Conservation (phyloP, 148 eudicot species). For the Rhododendron mucronatum region DNA sequence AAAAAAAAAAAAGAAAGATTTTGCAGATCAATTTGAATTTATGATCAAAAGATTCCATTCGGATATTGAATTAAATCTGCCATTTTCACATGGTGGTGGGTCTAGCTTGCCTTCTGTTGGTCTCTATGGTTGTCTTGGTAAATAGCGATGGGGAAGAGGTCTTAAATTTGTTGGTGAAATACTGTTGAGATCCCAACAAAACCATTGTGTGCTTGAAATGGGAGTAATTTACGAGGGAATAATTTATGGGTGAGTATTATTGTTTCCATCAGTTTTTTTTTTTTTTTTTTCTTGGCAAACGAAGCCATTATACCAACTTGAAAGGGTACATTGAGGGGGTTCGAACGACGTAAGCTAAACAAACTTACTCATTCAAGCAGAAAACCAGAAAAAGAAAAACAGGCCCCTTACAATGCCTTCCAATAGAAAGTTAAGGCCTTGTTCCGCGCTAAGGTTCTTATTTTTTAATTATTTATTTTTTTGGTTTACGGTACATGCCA, state of each 20-base stretch:
- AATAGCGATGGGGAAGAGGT: not conserved
- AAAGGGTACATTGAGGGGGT: no score
- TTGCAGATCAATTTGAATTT: not conserved
- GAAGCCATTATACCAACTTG: no score
- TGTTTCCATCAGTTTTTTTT: not conserved
- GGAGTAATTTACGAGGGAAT: not conserved
- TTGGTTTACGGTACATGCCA: no score
- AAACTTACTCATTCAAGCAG: no score
- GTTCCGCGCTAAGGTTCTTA: no score
- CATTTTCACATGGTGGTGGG: constrained; percentile 9
- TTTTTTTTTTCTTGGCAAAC: no score
- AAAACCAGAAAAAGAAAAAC: no score
- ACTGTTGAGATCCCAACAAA: constrained; percentile 13
- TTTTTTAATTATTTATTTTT: no score
- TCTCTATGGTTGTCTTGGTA: not conserved
- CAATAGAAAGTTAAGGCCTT: not conserved
- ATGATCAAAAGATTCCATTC: not conserved
- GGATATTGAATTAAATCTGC: not conserved
- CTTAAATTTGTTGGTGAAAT: constrained; percentile 14
- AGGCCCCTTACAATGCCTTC: no score
- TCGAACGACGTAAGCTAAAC: no score
- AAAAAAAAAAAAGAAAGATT: not conserved
- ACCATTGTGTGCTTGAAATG: not conserved
- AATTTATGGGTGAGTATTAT: not conserved
- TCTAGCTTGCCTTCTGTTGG: not conserved